Evolutionary conservation across 208 protist genomes (phyloP).

Genomic region (Phytomonas francai): DNA sequence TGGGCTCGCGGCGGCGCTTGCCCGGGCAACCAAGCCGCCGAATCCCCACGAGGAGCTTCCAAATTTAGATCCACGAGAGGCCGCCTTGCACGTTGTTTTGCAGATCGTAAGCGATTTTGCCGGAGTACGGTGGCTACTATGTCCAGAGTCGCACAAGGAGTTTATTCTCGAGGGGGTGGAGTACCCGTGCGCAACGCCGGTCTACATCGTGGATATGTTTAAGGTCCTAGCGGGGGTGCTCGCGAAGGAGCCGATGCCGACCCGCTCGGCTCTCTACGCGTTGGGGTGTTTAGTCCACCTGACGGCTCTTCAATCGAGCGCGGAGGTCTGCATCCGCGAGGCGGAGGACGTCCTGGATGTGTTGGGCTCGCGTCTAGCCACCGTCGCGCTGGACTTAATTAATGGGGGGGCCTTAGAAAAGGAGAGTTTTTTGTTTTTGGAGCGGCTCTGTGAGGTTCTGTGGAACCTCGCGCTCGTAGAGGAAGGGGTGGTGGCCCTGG

Average conservation of each 20-base stretch:
- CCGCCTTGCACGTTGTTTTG: conserved; percentile 37
- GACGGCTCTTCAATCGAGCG: conserved; percentile 18
- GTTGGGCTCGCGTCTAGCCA: conserved; percentile 6
- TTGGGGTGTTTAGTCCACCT: conserved; percentile 17
- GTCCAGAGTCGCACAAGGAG: conserved; percentile 18
- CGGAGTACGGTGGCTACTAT: conserved; percentile 67
- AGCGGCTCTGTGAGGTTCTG: conserved; percentile 25
- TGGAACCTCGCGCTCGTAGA: conserved; percentile 57
- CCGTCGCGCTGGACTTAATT: too few relatives aligned
- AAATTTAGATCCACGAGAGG: conserved; percentile 19
- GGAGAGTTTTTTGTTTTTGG: conserved; percentile 6
- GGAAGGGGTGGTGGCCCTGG: conserved; percentile 33
- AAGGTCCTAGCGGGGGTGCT: conserved; percentile 13
- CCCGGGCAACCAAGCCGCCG: conserved; percentile 10
- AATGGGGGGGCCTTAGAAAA: too few relatives aligned
- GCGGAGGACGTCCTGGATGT: not conserved
- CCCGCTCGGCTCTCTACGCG: conserved; percentile 8
- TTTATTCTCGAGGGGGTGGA: conserved; percentile 11
- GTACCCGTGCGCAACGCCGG: not conserved
- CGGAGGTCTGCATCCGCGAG: conserved; percentile 10
- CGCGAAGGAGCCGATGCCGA: conserved; percentile 4
- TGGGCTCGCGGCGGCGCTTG: conserved; percentile 33
- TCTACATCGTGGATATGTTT: conserved; percentile 12
- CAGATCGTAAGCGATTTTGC: conserved; percentile 51
- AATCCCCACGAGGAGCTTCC: conserved; percentile 8